Evolutionary conservation across 352 stramenopile genomes (phyloP).

Genomic region (Pythium utonaiense): DNA sequence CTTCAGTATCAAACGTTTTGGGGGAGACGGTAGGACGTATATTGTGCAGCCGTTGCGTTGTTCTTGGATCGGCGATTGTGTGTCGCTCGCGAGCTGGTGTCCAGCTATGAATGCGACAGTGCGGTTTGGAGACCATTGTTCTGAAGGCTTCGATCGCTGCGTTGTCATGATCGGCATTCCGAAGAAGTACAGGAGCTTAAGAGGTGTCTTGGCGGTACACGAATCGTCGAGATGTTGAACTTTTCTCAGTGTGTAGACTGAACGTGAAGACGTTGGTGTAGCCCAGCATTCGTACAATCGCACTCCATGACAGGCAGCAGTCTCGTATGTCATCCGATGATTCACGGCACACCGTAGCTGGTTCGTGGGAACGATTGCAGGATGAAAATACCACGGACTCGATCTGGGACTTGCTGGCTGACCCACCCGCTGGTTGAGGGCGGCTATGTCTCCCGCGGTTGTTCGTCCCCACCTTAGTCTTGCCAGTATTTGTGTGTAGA

Average conservation of each 20-base stretch:
- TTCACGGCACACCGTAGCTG: background rate
- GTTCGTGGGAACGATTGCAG: background rate
- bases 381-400: background rate
- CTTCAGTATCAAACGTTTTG: no score
- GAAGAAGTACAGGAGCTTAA: conserved; percentile 9
- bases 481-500: background rate
- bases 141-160: no score
- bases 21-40: no score
- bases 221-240: background rate
- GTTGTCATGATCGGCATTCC: conserved; percentile 7
- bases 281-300: background rate
- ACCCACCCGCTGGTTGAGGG: background rate
- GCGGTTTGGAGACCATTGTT: no score
- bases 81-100: no score
- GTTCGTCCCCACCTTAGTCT: background rate
- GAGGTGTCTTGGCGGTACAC: background rate
- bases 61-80: no score
- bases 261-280: background rate
- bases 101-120: no score
- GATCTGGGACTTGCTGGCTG: background rate
- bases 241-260: background rate
- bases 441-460: background rate
- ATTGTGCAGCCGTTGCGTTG: no score
- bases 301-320: background rate
- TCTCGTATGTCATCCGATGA: background rate